Base-by-base conservation (phyloP, 306 rosid species). In the Delonix regia region DNA sequence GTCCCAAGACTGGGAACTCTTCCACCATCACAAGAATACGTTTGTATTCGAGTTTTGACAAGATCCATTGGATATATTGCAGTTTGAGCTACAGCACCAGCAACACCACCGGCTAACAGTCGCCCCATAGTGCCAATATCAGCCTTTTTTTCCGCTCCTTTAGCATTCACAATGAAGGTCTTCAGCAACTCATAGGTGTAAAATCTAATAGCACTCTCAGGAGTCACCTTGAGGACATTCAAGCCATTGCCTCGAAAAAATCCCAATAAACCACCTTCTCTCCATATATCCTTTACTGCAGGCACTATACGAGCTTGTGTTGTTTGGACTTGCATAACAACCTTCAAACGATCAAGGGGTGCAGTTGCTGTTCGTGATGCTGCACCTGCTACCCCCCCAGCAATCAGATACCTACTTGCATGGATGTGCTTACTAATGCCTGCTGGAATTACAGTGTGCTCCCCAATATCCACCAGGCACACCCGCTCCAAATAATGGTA, bases 361-460 rank as follows among this genome's bases (percentile, higher is more conserved):
- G 99, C 99, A 48, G 99, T 94, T 63, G 91, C 88, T 2, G 99
- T 94, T 79, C 99, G 97, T 55, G 99, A 94, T 64, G 97, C 79
- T 4, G 95, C 97, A 78, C 99, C 99, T 25, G 99, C 99, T 61
- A 94, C 87, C 39, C 92, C 99, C 66, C 98, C 97, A 55, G 98
- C 98, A 82, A 94, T 94, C 56, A 94, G 83, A 86, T 94, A 94
- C 69, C 90, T 90, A 77, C 90, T 89, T 70, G 91, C 88, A 87
- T 92, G 93, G 81, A 88, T 84, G 81, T 90, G 97, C 91, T 88
- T 90, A 60, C 92, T 83, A 75, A 94, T 91, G 72, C 98, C 97
- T 44, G 91, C 92, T 0, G 97, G 97, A 80, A 94, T 92, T 33
- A 92, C 93, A 61, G 95, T 85, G 47, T 92, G 98, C 30, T 94